Evolutionary conservation across 176 grass and related monocot genomes (phyloP).

Genomic region (Oryza meyeriana): DNA sequence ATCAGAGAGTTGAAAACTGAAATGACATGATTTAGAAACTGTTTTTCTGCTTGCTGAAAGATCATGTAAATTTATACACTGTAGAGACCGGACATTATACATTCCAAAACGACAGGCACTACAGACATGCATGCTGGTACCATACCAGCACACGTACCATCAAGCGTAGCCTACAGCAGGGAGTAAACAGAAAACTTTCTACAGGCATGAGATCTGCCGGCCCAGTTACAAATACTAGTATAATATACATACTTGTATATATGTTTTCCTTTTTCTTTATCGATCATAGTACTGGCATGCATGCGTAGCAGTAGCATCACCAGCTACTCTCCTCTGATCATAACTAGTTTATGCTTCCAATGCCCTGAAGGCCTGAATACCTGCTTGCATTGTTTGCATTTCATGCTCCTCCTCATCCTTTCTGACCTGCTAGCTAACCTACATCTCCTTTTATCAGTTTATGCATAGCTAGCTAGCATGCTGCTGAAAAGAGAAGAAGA

Average conservation of each 20-base stretch:
- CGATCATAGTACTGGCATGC: not conserved
- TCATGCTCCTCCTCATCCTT: not conserved
- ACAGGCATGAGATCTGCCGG: not conserved
- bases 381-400: not conserved
- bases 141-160: not conserved
- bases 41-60: not conserved
- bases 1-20: not conserved
- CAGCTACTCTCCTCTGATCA: conserved; percentile 3
- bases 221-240: not conserved
- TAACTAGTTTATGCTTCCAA: conserved; percentile 36
- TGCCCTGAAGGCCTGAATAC: not conserved
- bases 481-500: not conserved
- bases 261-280: not conserved
- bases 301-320: conserved; percentile 24
- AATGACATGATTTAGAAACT: not conserved
- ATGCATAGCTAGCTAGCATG: not conserved
- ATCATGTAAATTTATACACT: not conserved
- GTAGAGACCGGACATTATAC: not conserved
- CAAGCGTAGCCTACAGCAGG: not conserved
- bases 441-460: not conserved
- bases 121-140: not conserved
- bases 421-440: not conserved
- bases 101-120: not conserved
- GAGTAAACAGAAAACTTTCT: not conserved
- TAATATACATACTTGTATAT: too few relatives aligned